phyloP scores from a whole-genome alignment of 2,329 filamentous ascomycete species.

The Ascochyta rabiei region DNA sequence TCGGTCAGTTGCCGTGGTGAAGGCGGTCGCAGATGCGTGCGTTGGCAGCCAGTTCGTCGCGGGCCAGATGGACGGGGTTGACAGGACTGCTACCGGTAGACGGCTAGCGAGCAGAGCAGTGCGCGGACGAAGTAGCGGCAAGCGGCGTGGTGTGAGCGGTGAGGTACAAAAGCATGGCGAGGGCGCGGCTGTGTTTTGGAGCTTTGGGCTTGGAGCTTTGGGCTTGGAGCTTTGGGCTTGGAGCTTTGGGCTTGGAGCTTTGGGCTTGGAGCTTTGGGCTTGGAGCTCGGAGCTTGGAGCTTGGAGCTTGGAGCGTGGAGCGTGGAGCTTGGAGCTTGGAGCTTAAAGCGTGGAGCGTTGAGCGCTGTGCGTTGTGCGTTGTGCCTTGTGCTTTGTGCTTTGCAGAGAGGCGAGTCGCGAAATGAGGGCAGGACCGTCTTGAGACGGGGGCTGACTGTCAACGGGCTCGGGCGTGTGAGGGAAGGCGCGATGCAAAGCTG shows the following conservation, averaged over 20 bases:
- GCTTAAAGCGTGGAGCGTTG: no score
- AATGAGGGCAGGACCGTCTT: constrained; percentile 34
- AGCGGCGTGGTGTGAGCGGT: constrained; percentile 21
- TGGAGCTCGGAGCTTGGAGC: no score
- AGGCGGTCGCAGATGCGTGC: constrained; percentile 46
- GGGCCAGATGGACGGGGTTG: constrained; percentile 24
- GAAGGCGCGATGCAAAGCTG: constrained; percentile 27
- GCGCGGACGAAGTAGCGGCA: constrained; percentile 18
- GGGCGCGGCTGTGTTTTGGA: constrained; percentile 17
- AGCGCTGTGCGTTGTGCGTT: no score
- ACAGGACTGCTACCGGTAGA: constrained; percentile 11
- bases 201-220: constrained; percentile 21
- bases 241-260: no score
- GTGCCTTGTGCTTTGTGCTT: constrained; percentile 2
- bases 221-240: constrained; percentile 16
- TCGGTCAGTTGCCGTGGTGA: constrained; percentile 48
- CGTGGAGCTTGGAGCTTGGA: no score
- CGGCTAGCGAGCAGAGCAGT: constrained; percentile 22
- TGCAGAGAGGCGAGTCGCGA: constrained; percentile 25
- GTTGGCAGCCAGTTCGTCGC: constrained; percentile 39
- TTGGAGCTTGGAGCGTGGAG: no score
- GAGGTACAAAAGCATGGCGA: constrained; percentile 29
- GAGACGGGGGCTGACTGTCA: constrained; percentile 32
- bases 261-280: no score
- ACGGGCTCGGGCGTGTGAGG: constrained; percentile 31